phyloP scores from a whole-genome alignment of 768 basidiomycete species.

The Lactifluus piperatus region DNA sequence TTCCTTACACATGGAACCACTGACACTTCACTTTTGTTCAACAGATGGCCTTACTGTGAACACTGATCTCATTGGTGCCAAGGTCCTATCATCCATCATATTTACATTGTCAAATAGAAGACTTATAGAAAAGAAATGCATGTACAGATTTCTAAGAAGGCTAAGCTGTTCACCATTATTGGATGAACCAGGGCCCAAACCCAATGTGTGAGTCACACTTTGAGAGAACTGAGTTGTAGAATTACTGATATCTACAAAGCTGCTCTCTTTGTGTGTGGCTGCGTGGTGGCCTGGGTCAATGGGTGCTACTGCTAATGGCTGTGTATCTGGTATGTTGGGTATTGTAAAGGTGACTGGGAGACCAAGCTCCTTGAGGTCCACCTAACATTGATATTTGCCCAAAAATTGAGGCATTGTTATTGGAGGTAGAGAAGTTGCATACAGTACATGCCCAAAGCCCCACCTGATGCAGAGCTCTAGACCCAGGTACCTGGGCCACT shows the following conservation, averaged over 20 bases:
- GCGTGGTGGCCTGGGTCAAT: too few species aligned
- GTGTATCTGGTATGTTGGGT: not conserved
- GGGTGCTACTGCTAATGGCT: too few species aligned
- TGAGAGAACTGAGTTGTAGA: not conserved
- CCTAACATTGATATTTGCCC: not conserved
- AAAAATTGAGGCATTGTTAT: not conserved
- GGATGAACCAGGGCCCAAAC: not conserved
- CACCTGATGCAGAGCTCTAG: too few species aligned
- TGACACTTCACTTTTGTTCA: not conserved
- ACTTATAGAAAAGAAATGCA: not conserved
- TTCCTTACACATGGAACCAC: not conserved
- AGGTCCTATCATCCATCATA: not conserved
- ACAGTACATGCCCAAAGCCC: too few species aligned
- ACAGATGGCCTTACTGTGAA: not conserved
- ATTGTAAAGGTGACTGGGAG: not conserved
- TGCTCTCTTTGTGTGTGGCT: not conserved
- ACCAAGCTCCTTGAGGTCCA: not conserved
- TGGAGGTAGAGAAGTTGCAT: not conserved
- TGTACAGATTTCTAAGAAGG: not conserved
- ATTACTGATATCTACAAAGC: too few species aligned
- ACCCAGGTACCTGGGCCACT: too few species aligned
- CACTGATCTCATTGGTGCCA: not conserved
- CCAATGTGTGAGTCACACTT: not conserved
- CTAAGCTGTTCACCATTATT: not conserved
- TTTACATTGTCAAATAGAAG: not conserved